Base-by-base conservation (phyloP, 306 rosid species). In the Prunus fruticosa region DNA sequence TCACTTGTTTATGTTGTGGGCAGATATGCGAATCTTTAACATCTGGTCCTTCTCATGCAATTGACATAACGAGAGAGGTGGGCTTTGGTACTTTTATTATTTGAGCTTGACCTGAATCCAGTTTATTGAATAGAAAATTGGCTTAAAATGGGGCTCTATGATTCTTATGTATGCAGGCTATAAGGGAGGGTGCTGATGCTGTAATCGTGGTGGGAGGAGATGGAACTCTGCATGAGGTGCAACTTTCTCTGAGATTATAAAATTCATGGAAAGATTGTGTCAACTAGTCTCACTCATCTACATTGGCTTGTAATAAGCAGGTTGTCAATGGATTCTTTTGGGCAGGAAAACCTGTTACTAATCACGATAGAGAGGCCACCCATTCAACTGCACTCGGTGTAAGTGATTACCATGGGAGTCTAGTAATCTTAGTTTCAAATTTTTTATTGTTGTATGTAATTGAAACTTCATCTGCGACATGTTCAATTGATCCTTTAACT, bases 321-420 rank as follows among this genome's bases (percentile, higher is more conserved):
- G 99, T 92, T 85, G 96, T 95, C 34, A 95, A 95, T 82, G 99
- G 99, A 70, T 95, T 92, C 85, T 95, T 95, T 80, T 92, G 99
- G 97, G 97, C 81, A 56, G 99, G 97, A 79, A 89, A 95, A 74
- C 90, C 90, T 63, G 92, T 95, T 53, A 61, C 79, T 67, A 89
- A 85, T 86, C 86, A 88, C 23, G 86, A 84, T 76, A 78, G 85
- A 74, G 92, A 86, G 69, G 81, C 79, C 76, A 78, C 82, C 1
- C 82, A 56, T 67, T 86, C 97, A 85, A 95, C 99, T 69, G 99
- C 99, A 69, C 96, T 95, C 19, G 99, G 97, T 79, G 99, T 95
- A 87, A 89, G 97, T 86, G 85, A 41, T 72, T 67, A 32, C 73
- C n/a, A 45, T 80, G 38, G 8, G 34, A 60, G 65, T 81, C 41